Conservation (phyloP, 768 basidiomycete genomes). For the Glaciozyma antarctica region DNA sequence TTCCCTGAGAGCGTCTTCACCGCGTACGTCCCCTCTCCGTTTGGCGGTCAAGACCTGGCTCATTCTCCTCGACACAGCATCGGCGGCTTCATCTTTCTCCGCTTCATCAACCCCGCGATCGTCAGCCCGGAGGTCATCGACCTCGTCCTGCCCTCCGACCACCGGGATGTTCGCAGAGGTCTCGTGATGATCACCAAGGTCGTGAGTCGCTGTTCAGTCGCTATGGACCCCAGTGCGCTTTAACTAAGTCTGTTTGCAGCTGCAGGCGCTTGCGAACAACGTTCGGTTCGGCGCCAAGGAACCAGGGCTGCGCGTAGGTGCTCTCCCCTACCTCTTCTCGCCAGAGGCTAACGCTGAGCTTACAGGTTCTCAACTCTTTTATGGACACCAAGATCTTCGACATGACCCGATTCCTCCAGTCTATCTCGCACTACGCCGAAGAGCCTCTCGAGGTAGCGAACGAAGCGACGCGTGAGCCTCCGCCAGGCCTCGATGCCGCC, state of each 20-base stretch:
- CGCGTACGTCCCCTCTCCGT: conserved; percentile 11
- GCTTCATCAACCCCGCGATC: conserved; percentile 98
- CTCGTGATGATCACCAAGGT: conserved; percentile 75
- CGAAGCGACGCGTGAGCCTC: neutral
- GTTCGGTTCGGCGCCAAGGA: conserved; percentile 80
- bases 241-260: neutral
- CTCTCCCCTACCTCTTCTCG: conserved; percentile 54
- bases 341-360: too few relatives aligned
- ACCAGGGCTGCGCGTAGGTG: conserved; percentile 69
- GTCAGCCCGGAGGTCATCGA: conserved; percentile 89
- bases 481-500: neutral
- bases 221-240: too few relatives aligned
- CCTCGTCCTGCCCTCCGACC: conserved; percentile 62
- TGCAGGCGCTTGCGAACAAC: conserved; percentile 89
- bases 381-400: conserved; percentile 32
- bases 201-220: too few relatives aligned
- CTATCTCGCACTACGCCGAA: conserved; percentile 11
- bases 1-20: conserved; percentile 39
- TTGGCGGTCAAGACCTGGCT: too few relatives aligned
- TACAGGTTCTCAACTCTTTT: neutral
- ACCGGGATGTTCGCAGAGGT: conserved; percentile 44
- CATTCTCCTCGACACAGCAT: conserved; percentile 42
- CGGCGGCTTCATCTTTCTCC: conserved; percentile 98
- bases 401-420: conserved; percentile 58
- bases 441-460: neutral